Evolutionary conservation across 495 filamentous ascomycete genomes (phyloP), one percentile per base, ranked within the genome.

Genomic region (Amphirosellinia nigrospora): DNA sequence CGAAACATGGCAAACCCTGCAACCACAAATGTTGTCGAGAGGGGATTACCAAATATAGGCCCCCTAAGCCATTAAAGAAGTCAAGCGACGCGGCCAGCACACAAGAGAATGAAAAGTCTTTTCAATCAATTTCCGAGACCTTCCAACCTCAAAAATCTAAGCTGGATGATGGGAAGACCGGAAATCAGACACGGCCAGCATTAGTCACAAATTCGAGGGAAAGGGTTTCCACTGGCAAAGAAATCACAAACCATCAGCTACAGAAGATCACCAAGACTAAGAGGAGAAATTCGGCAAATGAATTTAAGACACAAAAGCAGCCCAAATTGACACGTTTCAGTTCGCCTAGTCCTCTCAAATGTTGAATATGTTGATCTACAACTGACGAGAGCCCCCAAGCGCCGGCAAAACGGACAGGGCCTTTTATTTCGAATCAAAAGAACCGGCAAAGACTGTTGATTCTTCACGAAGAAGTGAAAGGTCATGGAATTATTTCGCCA

Each of bases 1-100:
- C 86, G n/a, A 88, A 82, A 79, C 87, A 81, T 10, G 81, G 79
- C 23, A 83, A 75, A 39, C 72, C 62, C 23, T 84, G 83, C 70
- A 79, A 73, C 16, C 96, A 99, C 73, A 79, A 89, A 43, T 99
- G 96, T 74, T 99, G 96, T 77, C 89, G 87, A n/a, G 92, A 97
- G 56, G 95, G 95, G 1, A 74, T 96, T 6, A 91, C 94, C 39
- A 96, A 92, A 65, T 91, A 88, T 39, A 89, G 91, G 8, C 94
- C 90, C 69, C 78, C 81, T 1, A 77, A 80, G n/a, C 85, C 82
- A 70, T 71, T 73, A 59, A 80, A 77, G 50, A 66, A 74, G 34
- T 38, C 59, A 19, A 30, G 16, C 34, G 26, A 23, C 23, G n/a
- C 15, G 0, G 41, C 21, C 34, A 36, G 26, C 19, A 43, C 43